A percentile compares a stretch with the other conserved stretches of the same genome.
Evolutionary conservation across 345 rosid species (phyloP).

Genomic region (Carallia pectinifolia): DNA sequence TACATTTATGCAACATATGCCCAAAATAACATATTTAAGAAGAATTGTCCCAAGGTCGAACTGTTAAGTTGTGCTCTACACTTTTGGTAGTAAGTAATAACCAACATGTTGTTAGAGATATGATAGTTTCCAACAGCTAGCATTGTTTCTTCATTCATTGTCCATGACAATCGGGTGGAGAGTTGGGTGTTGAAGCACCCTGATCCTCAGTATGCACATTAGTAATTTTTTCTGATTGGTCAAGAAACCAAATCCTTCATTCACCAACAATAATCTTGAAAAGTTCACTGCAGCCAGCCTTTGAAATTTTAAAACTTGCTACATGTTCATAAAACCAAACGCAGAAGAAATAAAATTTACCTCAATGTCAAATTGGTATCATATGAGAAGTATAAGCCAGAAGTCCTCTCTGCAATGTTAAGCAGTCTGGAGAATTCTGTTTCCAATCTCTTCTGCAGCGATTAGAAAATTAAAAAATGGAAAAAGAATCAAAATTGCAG

Average conservation of each 20-base stretch:
- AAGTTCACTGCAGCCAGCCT: no score
- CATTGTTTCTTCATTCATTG: not conserved
- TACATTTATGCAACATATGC: no score
- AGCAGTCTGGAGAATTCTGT: conserved; percentile 69
- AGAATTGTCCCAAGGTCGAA: not conserved
- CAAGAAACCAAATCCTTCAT: no score
- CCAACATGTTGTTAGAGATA: not conserved
- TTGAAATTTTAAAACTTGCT: no score
- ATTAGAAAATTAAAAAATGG: not conserved
- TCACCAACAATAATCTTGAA: no score
- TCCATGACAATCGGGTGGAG: not conserved
- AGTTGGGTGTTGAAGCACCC: not conserved
- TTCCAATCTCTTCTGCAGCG: conserved; percentile 81
- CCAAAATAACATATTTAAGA: not conserved
- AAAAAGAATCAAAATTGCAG: conserved; percentile 3
- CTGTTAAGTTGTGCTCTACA: not conserved
- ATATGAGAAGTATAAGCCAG: conserved; percentile 86
- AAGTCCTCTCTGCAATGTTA: conserved; percentile 65
- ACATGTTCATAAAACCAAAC: not conserved
- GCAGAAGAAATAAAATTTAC: conserved; percentile 26
- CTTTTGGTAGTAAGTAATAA: not conserved
- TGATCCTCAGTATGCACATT: not conserved
- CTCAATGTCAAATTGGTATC: conserved; percentile 85
- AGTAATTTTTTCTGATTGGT: no score
- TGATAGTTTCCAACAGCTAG: not conserved